phyloP scores from a whole-genome alignment of 306 rosid species.

The barrel medic (Medicago truncatula) region DNA sequence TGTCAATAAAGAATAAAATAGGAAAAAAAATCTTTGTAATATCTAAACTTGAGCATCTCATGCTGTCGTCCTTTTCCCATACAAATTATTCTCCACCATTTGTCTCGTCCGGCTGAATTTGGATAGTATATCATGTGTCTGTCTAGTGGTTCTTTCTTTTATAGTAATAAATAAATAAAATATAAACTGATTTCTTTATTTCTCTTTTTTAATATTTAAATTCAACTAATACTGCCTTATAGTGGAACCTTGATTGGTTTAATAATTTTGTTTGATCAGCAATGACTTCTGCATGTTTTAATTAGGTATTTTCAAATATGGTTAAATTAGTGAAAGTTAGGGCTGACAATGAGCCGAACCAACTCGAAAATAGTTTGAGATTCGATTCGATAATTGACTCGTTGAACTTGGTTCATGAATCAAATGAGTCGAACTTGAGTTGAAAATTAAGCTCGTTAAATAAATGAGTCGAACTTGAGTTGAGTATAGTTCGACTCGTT shows the following conservation, averaged over 20 bases:
- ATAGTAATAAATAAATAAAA: no score
- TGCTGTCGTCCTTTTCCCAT: not conserved
- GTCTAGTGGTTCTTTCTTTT: not conserved
- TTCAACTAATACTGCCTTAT: not conserved
- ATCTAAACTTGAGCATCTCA: not conserved
- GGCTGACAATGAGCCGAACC: no score
- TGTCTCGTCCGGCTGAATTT: not conserved
- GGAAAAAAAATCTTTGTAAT: not conserved
- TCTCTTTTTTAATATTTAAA: not conserved
- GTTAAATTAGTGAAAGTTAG: not conserved
- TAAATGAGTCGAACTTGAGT: no score
- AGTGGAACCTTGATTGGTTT: not conserved
- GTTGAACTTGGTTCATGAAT: no score
- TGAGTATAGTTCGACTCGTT: no score
- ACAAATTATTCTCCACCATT: not conserved
- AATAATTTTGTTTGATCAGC: not conserved
- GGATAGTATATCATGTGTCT: slow-evolving; percentile 9
- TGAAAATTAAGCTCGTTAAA: no score
- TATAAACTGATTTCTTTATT: no score
- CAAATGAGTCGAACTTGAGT: no score
- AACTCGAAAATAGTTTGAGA: no score
- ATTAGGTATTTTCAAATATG: not conserved
- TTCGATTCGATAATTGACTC: no score
- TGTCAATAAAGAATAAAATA: not conserved
- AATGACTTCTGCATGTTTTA: not conserved